Evolutionary conservation across 352 stramenopile species (phyloP), one percentile per base, ranked within the genome.

Genomic region (Plasmopara halstedii): DNA sequence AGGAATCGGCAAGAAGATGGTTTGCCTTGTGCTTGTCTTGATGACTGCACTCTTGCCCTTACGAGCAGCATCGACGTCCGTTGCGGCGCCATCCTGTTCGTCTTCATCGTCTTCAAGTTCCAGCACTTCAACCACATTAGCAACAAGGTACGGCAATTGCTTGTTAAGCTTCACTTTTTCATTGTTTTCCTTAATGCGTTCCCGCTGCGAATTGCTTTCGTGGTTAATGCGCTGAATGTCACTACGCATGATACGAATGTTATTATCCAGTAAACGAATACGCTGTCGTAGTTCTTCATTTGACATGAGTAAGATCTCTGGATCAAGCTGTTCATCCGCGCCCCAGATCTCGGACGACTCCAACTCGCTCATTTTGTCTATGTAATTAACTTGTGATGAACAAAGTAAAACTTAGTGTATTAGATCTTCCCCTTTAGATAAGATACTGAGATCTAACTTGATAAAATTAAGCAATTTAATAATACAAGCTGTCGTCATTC

Each of bases 111-210:
- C 76, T 35, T 94, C 64, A 3, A 92, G 66, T 52, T 92, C 70
- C 18, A 95, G 52, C 15, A 94, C 65, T 52, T 99, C 96, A 13
- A 99, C 91, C 20, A 99, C 93, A 76, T 99, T 99, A 31, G 89
- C 95, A n/a, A 99, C 96, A 3, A 99, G 70, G 60, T 98, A 99
- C 18, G 96, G 96, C 39, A 99, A 65, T 69, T 98, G 94, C 63
- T 98, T 99, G 75, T 99, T 99, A 20, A 99, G 68, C 71, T 99
- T 99, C 53, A 99, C 93, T 63, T 99, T 99, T 63, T 99, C 96
- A 68, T 97, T 96, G 73, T 99, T 99, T 59, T 99, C 95, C 55
- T 97, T 97, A 67, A 99, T 98, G 14, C 90, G 78, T 42, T 98
- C 92, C 14, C 70, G 73, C 61, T 98, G 94, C 48, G 76, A 85